A percentile compares a stretch with the other conserved stretches of the same genome.
phyloP scores from a whole-genome alignment of 805 yeast genomes.

The Schwanniomyces yamadae region DNA sequence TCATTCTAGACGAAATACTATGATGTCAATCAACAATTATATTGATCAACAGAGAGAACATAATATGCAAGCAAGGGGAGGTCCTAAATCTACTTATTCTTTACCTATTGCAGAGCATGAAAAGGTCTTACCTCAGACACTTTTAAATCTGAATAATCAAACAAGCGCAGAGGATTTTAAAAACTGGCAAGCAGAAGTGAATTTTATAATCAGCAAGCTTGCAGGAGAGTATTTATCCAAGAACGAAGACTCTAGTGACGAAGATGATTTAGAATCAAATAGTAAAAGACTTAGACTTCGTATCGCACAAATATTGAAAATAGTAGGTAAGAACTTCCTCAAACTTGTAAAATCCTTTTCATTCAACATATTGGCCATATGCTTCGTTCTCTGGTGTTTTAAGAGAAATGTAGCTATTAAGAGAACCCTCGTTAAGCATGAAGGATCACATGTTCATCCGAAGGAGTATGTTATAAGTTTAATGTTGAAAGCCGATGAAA shows the following conservation, averaged over 20 bases:
- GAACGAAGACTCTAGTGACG: slow-evolving; percentile 14
- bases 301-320: slow-evolving; percentile 20
- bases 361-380: slow-evolving; percentile 34
- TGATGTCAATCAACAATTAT: slow-evolving; percentile 34
- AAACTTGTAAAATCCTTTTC: slow-evolving; percentile 33
- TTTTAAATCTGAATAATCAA: slow-evolving; percentile 9
- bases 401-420: slow-evolving; percentile 40
- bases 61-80: slow-evolving; percentile 8
- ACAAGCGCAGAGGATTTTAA: slow-evolving; percentile 39
- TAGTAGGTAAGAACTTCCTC: slow-evolving; percentile 28
- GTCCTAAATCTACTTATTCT: slow-evolving; percentile 18
- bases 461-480: slow-evolving; percentile 43
- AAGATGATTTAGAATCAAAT: slow-evolving; percentile 13
- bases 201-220: slow-evolving; percentile 44
- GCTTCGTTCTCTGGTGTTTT: slow-evolving; percentile 42
- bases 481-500: slow-evolving; percentile 42
- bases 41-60: slow-evolving; percentile 31
- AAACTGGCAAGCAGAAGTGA: slow-evolving; percentile 56
- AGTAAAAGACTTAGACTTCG: slow-evolving; percentile 20
- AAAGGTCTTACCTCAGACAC: slow-evolving; percentile 4
- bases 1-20: slow-evolving; percentile 41
- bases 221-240: slow-evolving; percentile 34
- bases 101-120: slow-evolving; percentile 14
- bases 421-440: slow-evolving; percentile 38
- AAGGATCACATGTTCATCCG: slow-evolving; percentile 17